Base-by-base conservation (phyloP, 1,284 basidiomycete species). In the Phenoliferia sp. region DNA sequence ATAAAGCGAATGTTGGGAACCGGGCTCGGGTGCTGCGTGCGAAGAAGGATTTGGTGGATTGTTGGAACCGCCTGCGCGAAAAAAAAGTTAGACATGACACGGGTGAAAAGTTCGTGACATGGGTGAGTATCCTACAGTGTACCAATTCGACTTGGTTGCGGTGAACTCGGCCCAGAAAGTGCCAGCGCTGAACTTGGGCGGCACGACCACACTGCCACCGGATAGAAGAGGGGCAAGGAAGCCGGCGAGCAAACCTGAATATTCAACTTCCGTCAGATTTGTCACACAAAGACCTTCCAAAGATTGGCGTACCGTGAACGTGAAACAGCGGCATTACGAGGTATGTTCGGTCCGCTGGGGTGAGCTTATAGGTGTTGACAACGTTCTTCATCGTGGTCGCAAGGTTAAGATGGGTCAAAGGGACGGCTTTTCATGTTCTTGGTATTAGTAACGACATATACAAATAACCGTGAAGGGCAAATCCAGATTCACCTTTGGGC, bases 291-390 rank as follows among this genome's bases (percentile, higher is more conserved):
- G 32, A 17, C n/a, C n/a, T n/a, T n/a, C n/a, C n/a, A n/a, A n/a
- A n/a, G 54, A 6, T 19, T 15, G 39, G 60, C 64, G 63, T 35
- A 61, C 55, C 73, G 63, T 86, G 86, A 26, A 87, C 85, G 73
- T 87, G 87, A 79, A 87, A 88, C 35, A 87, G 81, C 33, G 86
- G 86, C 87, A 88, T 88, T 81, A 88, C 87, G 33, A 83, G 77
- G 72, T 80, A 82, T 15, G 80, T 80, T n/a, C 80, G 75, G 70
- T 82, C 81, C 3, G 55, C 31, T 0, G 77, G 73, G 10, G 79
- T 79, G n/a, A 88, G 80, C 57, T 82, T 81, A 83, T 87, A 88
- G 19, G 84, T 85, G 29, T 81, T 78, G 34, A 84, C 79, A 36
- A 86, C 84, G 59, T 85, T 86, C 72, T 80, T 81, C 63, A 86